phyloP scores from a whole-genome alignment of 441 rosid genomes.

The Cnidoscolus chayamansa region DNA sequence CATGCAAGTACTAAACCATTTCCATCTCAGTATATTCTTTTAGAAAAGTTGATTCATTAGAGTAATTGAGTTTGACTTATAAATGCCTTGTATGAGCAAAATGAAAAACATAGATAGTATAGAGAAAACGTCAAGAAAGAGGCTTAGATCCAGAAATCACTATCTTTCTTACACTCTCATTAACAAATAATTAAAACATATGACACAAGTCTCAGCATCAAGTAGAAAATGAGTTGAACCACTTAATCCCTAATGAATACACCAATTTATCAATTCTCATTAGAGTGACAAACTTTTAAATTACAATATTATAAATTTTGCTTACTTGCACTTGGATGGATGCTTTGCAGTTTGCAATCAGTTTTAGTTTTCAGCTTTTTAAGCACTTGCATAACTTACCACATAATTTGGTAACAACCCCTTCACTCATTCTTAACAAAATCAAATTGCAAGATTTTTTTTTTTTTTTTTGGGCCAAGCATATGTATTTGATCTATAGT shows the following conservation, averaged over 20 bases:
- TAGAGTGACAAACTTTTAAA: neutral
- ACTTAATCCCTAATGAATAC: neutral
- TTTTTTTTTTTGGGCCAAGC: no score
- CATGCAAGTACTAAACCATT: neutral
- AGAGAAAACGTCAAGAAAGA: neutral
- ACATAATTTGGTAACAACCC: neutral
- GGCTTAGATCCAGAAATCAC: neutral
- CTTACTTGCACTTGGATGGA: neutral
- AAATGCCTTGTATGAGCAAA: neutral
- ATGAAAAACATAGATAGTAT: neutral
- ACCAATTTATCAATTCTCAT: neutral
- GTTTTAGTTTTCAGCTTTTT: neutral
- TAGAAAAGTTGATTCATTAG: neutral
- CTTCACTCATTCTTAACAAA: neutral
- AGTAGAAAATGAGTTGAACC: neutral
- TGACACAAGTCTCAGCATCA: neutral
- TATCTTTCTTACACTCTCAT: neutral
- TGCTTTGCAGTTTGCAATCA: neutral
- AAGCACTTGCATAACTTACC: no score
- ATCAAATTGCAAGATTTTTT: neutral
- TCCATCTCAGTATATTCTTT: neutral
- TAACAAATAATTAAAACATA: neutral
- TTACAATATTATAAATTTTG: neutral
- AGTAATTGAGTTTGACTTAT: neutral
- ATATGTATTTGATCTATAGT: neutral